Evolutionary conservation across 768 basidiomycete species (phyloP).

Genomic region (Tricholoma furcatifolium): DNA sequence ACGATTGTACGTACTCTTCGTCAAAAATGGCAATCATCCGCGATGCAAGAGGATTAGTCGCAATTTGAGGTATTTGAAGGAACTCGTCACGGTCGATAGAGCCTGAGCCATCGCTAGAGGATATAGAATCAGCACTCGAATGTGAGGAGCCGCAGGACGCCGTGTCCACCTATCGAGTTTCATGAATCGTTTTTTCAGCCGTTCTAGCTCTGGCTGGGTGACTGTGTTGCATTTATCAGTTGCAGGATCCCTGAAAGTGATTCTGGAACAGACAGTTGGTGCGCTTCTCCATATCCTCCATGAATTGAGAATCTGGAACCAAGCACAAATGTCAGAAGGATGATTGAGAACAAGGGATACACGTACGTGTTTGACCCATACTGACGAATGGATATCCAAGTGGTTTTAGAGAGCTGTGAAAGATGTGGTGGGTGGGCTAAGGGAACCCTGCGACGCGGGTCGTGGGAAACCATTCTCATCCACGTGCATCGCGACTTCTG

Average conservation of each 20-base stretch:
- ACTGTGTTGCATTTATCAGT: conserved; percentile 47
- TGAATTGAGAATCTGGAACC: conserved; percentile 82
- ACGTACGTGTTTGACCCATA: conserved; percentile 84
- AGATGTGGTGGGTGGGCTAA: not conserved
- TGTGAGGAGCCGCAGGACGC: not conserved
- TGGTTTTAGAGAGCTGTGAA: not conserved
- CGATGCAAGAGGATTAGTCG: conserved; percentile 93
- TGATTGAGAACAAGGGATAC: not conserved
- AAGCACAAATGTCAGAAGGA: conserved; percentile 9
- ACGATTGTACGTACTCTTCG: conserved; percentile 75
- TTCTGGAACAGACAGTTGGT: conserved; percentile 82
- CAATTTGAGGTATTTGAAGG: conserved; percentile 97
- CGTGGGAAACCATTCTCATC: conserved; percentile 6
- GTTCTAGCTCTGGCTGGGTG: conserved; percentile 90
- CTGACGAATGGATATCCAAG: conserved; percentile 2
- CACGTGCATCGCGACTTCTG: conserved; percentile 7
- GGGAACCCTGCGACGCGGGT: not conserved
- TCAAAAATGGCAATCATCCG: conserved; percentile 99
- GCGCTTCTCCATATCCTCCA: conserved; percentile 96
- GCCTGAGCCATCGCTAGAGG: conserved; percentile 85
- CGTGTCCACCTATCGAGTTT: conserved; percentile 83
- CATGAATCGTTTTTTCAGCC: conserved; percentile 99
- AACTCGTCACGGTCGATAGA: conserved; percentile 99
- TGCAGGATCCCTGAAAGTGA: not conserved
- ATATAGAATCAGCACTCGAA: not conserved